Evolutionary conservation across 2,329 filamentous ascomycete species (phyloP).

Genomic region (Neonectria neomacrospora): DNA sequence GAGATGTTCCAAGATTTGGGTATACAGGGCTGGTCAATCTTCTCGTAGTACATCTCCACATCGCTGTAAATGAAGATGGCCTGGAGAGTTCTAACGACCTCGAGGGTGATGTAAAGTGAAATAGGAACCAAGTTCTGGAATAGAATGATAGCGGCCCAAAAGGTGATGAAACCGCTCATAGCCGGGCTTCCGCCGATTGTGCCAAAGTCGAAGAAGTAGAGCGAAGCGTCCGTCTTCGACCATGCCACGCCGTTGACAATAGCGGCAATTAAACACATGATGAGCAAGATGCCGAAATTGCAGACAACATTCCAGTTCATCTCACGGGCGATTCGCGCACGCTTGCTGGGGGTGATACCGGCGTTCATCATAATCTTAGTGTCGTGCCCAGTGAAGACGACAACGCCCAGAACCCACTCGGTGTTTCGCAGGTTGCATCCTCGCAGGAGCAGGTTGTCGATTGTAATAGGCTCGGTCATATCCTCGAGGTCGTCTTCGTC

Average conservation of each 20-base stretch:
- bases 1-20: slow-evolving; percentile 99
- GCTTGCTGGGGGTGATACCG: slow-evolving; percentile 93
- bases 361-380: slow-evolving; percentile 99
- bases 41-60: slow-evolving; percentile 95
- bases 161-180: slow-evolving; percentile 93
- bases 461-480: slow-evolving; percentile 92
- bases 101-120: slow-evolving; percentile 95
- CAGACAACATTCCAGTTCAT: slow-evolving; percentile 98
- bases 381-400: slow-evolving; percentile 93
- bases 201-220: slow-evolving; percentile 85
- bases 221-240: slow-evolving; percentile 78
- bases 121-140: slow-evolving; percentile 99
- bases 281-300: slow-evolving; percentile 90
- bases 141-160: slow-evolving; percentile 93
- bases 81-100: slow-evolving; percentile 93
- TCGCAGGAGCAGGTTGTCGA: slow-evolving; percentile 94
- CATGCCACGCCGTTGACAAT: slow-evolving; percentile 88
- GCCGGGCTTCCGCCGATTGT: slow-evolving; percentile 79
- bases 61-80: slow-evolving; percentile 99
- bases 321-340: slow-evolving; percentile 88
- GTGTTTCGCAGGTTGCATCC: slow-evolving; percentile 95
- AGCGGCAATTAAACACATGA: slow-evolving; percentile 88
- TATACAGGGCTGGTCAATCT: slow-evolving; percentile 92
- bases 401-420: slow-evolving; percentile 92
- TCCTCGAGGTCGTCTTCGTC: slow-evolving; percentile 71